These are phyloP conservation scores for Cutaneotrichosporon sp. DNA, from an alignment of 1,284 basidiomycete genomes.

Conservation along the genomic window DNA sequence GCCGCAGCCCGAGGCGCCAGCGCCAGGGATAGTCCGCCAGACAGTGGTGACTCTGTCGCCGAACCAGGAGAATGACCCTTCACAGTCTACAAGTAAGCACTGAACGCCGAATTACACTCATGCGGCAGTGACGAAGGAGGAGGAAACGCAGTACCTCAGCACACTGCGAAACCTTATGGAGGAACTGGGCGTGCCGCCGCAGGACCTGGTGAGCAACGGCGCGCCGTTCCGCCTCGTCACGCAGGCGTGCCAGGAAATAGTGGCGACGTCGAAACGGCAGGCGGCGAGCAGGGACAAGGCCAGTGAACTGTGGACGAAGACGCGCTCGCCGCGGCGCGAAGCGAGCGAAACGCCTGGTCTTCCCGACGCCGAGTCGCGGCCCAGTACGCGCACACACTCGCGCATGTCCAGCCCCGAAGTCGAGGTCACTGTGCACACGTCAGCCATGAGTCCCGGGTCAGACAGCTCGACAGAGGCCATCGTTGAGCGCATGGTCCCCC, in stretches of 20 bases:
- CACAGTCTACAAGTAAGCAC: conserved; percentile 1
- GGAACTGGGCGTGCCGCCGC: conserved; percentile 27
- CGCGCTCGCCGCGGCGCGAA: background rate
- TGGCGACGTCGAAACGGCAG: conserved; percentile 16
- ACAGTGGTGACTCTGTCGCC: conserved; percentile 11
- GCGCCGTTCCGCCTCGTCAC: conserved; percentile 30
- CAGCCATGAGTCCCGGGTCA: conserved; percentile 10
- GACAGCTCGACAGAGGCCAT: conserved; percentile 24
- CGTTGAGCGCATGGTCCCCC: conserved; percentile 22
- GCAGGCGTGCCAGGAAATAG: conserved; percentile 36
- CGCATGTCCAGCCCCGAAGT: conserved; percentile 24
- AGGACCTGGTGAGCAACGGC: conserved; percentile 28
- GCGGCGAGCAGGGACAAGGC: conserved; percentile 4
- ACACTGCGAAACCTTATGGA: conserved; percentile 33
- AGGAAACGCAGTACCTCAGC: conserved; percentile 31
- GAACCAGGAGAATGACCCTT: background rate
- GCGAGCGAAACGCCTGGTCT: background rate
- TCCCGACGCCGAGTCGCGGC: background rate
- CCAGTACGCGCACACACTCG: background rate
- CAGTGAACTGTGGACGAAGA: background rate
- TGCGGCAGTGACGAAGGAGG: conserved; percentile 23
- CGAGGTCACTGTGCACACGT: conserved; percentile 19
- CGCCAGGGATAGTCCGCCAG: conserved; percentile 7
- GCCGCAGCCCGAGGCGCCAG: background rate
- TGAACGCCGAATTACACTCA: background rate